Evolutionary conservation across 768 basidiomycete genomes (phyloP), one percentile per base, ranked within the genome.

Genomic region (Tylopilus balloui): DNA sequence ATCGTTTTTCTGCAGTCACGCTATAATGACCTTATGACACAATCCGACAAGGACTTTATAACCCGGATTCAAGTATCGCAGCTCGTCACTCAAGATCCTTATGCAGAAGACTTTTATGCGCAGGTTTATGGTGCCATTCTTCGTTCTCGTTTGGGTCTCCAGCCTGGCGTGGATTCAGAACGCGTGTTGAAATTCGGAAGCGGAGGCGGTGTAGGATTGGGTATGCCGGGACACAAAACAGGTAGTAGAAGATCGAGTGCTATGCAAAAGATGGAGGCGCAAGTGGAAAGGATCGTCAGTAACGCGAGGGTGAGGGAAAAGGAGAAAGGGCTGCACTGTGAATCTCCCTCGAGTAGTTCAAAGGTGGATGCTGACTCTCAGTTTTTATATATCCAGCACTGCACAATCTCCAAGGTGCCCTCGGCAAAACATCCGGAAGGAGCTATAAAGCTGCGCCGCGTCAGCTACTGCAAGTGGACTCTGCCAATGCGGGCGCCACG

Each of bases 1-100:
- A 49, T 23, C 3, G 1, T 28, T 17, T 20, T 24, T 38, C 17
- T 55, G 9, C 45, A 92, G 92, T 81, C 92, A 52, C 83, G 89
- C 51, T 93, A 93, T 63, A 95, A 95, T 58, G 91, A 93, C 66
- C 77, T 94, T 31, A 95, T 95, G 92, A 92, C 92, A 3, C 92
- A 93, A 69, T 93, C 90, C 11, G 96, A 99, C 76, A 98, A 98
- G 72, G 96, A 98, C 64, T 99, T 98, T 65, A 98, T 99, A 70
- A 98, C 96, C 29, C 84, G 96, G 21, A 98, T 99, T 54, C 96
- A 99, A 68, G 91, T 99, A 28, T 97, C 95, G 2, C 96, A 98
- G 63, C 86, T 98, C 35, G 93, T 96, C 37, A 95, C 93, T 6
- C 86, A 90, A 61, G 96, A 99, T 70, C 96, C 96, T 0, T 98